phyloP scores from a whole-genome alignment of 2,329 filamentous ascomycete species.

The Pseudogymnoascus sp. region DNA sequence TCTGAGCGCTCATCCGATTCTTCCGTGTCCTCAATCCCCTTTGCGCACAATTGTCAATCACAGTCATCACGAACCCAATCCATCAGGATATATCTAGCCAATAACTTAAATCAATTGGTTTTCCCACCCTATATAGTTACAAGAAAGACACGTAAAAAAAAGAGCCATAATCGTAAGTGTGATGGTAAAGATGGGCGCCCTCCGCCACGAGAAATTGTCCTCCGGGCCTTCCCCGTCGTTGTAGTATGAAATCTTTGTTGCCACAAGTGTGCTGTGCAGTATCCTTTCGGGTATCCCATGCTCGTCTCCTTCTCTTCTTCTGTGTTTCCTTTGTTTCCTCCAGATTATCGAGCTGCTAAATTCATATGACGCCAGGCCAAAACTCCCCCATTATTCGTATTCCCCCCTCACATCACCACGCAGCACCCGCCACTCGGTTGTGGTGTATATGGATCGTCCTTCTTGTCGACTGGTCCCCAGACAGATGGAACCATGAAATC shows the following conservation, averaged over 20 bases:
- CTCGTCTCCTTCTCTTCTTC: background rate
- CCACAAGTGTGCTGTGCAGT: background rate
- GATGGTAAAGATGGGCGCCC: background rate
- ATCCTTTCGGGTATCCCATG: constrained; percentile 2
- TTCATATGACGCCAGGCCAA: background rate
- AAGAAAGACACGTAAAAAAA: constrained; percentile 19
- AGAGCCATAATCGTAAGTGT: constrained; percentile 23
- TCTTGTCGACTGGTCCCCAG: constrained; percentile 90
- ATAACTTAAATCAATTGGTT: background rate
- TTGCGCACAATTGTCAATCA: background rate
- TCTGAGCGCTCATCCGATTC: background rate
- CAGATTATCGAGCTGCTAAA: constrained; percentile 1
- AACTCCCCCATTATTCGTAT: constrained; percentile 10
- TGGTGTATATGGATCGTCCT: constrained; percentile 96
- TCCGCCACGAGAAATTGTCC: background rate
- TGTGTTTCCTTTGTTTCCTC: constrained; percentile 1
- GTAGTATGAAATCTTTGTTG: constrained; percentile 3
- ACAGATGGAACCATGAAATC: constrained; percentile 99
- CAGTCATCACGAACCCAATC: background rate
- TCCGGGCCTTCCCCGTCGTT: background rate
- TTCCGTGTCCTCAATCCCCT: background rate
- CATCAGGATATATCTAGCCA: background rate
- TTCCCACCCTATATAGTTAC: constrained; percentile 6
- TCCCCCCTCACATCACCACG: constrained; percentile 66
- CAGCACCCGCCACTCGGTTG: constrained; percentile 92